These are phyloP conservation scores for Cryptococcus sp. DNA, from an alignment of 1,284 basidiomycete species.

Conservation along the genomic window DNA sequence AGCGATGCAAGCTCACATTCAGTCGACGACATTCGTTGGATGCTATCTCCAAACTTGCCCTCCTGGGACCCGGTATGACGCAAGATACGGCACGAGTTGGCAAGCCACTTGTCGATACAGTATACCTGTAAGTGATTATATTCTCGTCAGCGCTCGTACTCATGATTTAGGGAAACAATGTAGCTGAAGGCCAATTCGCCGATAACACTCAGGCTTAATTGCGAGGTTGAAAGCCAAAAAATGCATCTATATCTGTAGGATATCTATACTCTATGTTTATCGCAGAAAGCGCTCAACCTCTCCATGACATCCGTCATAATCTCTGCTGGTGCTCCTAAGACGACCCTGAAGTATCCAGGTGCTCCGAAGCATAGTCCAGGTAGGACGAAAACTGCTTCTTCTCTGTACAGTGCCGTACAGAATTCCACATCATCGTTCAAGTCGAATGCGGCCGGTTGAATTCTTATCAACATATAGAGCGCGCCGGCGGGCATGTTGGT, in stretches of 20 bases:
- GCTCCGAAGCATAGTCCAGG: constrained; percentile 42
- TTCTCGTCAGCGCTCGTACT: no score
- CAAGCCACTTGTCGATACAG: constrained; percentile 1
- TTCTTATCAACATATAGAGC: constrained; percentile 42
- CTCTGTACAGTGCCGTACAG: constrained; percentile 34
- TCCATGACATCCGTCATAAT: constrained; percentile 38
- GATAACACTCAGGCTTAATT: constrained; percentile 1
- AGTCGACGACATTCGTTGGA: neutral
- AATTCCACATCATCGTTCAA: constrained; percentile 36
- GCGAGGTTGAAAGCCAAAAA: neutral
- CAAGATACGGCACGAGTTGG: neutral
- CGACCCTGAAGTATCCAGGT: constrained; percentile 41
- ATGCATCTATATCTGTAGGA: neutral
- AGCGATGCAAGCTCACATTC: neutral
- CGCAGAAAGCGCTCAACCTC: constrained; percentile 39
- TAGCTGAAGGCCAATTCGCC: constrained; percentile 6
- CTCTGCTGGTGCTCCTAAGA: constrained; percentile 38
- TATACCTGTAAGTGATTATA: neutral
- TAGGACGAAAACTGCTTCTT: constrained; percentile 43
- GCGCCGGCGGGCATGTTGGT: constrained; percentile 37
- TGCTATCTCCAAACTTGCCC: neutral
- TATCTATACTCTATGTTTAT: neutral
- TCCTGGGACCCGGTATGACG: neutral
- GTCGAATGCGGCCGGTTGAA: constrained; percentile 26
- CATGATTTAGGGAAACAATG: constrained; percentile 6